Percentiles rank a stretch among this genome's conserved stretches.
Evolutionary conservation across 495 filamentous ascomycete genomes (phyloP).

Genomic region (Aspergillus indologenus): DNA sequence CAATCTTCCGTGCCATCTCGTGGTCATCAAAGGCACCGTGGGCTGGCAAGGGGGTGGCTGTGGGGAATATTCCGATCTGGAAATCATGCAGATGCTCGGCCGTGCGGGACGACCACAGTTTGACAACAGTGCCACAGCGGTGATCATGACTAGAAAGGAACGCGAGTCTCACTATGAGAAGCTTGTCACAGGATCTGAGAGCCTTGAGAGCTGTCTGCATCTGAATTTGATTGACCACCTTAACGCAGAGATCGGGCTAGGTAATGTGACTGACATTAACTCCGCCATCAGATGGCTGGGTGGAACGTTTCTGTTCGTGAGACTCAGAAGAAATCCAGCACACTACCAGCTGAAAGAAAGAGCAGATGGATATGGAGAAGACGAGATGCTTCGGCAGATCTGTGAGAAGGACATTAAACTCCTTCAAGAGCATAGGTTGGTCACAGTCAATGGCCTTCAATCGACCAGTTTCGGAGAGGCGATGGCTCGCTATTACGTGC

Average conservation of each 20-base stretch:
- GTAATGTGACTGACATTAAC: slow-evolving; percentile 66
- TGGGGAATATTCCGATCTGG: slow-evolving; percentile 84
- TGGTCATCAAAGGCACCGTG: slow-evolving; percentile 87
- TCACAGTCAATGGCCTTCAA: slow-evolving; percentile 51
- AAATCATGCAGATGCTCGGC: slow-evolving; percentile 98
- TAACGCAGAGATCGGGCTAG: slow-evolving; percentile 88
- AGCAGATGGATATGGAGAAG: slow-evolving; percentile 49
- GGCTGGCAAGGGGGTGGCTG: slow-evolving; percentile 61
- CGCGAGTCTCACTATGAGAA: slow-evolving; percentile 73
- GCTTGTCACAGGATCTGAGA: slow-evolving; percentile 78
- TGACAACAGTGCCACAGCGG: slow-evolving; percentile 76
- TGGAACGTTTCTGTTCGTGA: slow-evolving; percentile 84
- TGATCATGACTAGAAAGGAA: slow-evolving; percentile 76
- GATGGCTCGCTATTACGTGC: slow-evolving; percentile 91
- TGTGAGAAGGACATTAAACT: slow-evolving; percentile 75
- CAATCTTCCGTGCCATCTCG: slow-evolving; percentile 89
- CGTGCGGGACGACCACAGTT: slow-evolving; percentile 93
- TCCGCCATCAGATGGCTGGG: slow-evolving; percentile 80
- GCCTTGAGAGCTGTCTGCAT: slow-evolving; percentile 85
- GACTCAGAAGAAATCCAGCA: slow-evolving; percentile 72
- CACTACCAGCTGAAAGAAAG: slow-evolving; percentile 73
- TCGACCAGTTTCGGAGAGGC: slow-evolving; percentile 79
- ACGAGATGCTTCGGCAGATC: slow-evolving; percentile 72
- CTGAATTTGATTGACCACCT: slow-evolving; percentile 86
- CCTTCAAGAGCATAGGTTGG: slow-evolving; percentile 59